Base-by-base conservation (phyloP, 176 grass and related monocot species). In the Lolium perenne region DNA sequence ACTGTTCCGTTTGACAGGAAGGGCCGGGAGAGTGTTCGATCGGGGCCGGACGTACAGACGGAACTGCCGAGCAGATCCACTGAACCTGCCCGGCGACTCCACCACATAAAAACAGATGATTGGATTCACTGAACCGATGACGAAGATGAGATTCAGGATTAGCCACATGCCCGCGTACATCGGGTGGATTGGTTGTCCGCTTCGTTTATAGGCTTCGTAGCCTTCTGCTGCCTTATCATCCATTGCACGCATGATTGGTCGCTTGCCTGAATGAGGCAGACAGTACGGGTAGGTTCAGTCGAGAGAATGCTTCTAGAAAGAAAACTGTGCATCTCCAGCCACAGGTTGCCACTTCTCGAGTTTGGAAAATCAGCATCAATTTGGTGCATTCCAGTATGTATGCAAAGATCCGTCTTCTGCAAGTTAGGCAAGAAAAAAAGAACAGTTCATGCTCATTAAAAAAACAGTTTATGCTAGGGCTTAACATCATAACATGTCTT, bases 181-280 rank as follows among this genome's bases (percentile, higher is more conserved):
- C 22, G 0, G 11, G 8, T 32, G 38, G 20, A 13, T 54, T 50
- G 50, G 83, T 20, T 47, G 49, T 29, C 59, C 16, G 68, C 78
- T 64, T 26, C 57, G 58, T 20, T 62, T 35, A 21, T 65, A 74
- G 32, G 25, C 20, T 25, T 72, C 43, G 45, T 76, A 82, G 22
- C 21, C 21, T 51, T 51, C 20, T 47, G 69, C n/a, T n/a, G n/a
- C n/a, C n/a, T n/a, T n/a, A n/a, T n/a, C n/a, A 23, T 45, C 55
- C 54, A 83, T 62, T 64, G 7, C 76, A 9, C n/a, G 55, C 74
- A 83, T 79, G 74, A 79, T 21, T 25, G 77, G 14, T 55, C 25
- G 13, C 26, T 43, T 88, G 81, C 45, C 63, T 53, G 51, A 71
- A 88, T 15, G 26, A 83, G 63, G 64, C 40, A 88, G 73, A 23